phyloP scores from a whole-genome alignment of 305 asterid species.

The Euphrasia arctica region DNA sequence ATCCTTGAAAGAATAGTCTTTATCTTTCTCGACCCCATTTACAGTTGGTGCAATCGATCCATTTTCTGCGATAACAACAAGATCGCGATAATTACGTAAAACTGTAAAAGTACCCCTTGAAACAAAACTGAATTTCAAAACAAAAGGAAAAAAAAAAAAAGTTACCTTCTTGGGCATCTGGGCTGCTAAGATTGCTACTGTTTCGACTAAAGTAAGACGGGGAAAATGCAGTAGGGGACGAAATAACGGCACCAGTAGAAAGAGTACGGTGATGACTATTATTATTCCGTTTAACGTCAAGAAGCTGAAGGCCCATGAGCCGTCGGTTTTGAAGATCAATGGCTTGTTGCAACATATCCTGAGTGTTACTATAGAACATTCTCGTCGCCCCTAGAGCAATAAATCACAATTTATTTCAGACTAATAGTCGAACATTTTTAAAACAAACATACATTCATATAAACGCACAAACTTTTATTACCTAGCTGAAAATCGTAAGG shows the following conservation, averaged over 20 bases:
- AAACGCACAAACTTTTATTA: constrained; percentile 18
- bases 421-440: not conserved
- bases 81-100: not conserved
- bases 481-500: constrained; percentile 59
- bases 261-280: constrained; percentile 58
- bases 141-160: not conserved
- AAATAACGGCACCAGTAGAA: constrained; percentile 43
- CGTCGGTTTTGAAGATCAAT: constrained; percentile 64
- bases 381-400: constrained; percentile 37
- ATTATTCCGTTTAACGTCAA: constrained; percentile 51
- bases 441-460: not conserved
- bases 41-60: constrained; percentile 20
- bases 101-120: too few species aligned
- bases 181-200: constrained; percentile 35
- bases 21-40: constrained; percentile 30
- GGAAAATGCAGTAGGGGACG: constrained; percentile 41
- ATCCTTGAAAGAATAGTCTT: constrained; percentile 25
- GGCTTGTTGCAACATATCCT: constrained; percentile 59
- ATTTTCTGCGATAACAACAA: constrained; percentile 38
- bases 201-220: constrained; percentile 39
- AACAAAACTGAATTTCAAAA: too few species aligned
- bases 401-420: not conserved
- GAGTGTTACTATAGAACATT: constrained; percentile 48
- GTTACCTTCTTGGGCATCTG: constrained; percentile 43
- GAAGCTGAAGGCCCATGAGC: constrained; percentile 54